phyloP scores from a whole-genome alignment of 2,329 filamentous ascomycete species.

The Scorias spongiosa region DNA sequence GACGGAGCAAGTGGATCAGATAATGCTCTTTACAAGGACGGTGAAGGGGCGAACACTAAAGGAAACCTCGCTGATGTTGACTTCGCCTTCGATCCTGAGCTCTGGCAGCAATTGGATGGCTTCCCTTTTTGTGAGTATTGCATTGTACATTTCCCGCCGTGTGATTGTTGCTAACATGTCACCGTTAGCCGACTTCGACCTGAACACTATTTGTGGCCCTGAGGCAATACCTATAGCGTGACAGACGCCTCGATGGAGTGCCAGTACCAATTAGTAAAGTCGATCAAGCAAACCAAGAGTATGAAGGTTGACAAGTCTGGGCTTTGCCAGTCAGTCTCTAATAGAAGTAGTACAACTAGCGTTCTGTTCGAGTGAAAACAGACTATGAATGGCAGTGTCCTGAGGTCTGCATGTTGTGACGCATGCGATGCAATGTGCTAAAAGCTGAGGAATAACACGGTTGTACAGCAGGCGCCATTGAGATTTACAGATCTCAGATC shows the following conservation, averaged over 20 bases:
- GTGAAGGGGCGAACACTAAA: background rate
- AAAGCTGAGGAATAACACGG: too few species aligned
- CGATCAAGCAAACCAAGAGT: too few species aligned
- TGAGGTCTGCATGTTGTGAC: too few species aligned
- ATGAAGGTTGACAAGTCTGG: too few species aligned
- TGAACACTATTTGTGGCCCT: background rate
- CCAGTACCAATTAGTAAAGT: too few species aligned
- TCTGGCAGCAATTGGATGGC: conserved; percentile 16
- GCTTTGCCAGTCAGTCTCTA: too few species aligned
- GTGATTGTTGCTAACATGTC: background rate
- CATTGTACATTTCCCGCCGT: background rate
- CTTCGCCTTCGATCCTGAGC: conserved; percentile 14
- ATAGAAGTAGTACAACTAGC: too few species aligned
- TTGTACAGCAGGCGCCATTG: too few species aligned
- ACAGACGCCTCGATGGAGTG: background rate
- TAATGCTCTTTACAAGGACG: background rate
- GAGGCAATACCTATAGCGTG: background rate
- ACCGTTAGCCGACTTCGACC: background rate
- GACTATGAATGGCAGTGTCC: too few species aligned
- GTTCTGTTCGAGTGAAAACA: too few species aligned
- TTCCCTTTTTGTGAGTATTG: conserved; percentile 14
- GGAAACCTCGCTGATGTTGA: conserved; percentile 4
- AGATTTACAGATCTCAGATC: too few species aligned
- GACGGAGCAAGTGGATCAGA: conserved; percentile 3
- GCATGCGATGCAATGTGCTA: too few species aligned